Percentiles rank a stretch among this genome's conserved stretches.
Evolutionary conservation across 495 filamentous ascomycete species (phyloP).

Genomic region (Penicillium fimorum): DNA sequence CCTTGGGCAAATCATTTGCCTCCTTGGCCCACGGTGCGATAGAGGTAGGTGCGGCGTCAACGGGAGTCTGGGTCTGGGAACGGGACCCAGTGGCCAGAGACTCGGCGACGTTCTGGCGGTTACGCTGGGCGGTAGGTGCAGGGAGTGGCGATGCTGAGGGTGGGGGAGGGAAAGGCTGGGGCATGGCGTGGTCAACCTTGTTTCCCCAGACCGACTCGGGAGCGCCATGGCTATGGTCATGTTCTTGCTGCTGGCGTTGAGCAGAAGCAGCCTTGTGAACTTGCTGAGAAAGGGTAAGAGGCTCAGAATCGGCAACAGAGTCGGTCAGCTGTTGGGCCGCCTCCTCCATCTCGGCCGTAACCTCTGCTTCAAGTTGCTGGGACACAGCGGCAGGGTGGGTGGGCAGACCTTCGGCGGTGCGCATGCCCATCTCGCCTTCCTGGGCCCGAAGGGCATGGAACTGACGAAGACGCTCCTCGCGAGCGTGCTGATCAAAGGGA

Average conservation of each 20-base stretch:
- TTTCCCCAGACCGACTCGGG: conserved; percentile 56
- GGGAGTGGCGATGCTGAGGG: conserved; percentile 76
- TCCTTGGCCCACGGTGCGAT: conserved; percentile 96
- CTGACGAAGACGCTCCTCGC: conserved; percentile 60
- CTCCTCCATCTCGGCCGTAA: conserved; percentile 24
- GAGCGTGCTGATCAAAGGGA: conserved; percentile 51
- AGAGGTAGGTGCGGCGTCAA: conserved; percentile 60
- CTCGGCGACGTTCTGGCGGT: conserved; percentile 78
- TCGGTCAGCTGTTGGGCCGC: conserved; percentile 20
- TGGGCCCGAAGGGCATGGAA: conserved; percentile 60
- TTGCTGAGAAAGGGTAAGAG: conserved; percentile 78
- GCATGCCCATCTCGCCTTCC: conserved; percentile 47
- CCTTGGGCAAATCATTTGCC: conserved; percentile 70
- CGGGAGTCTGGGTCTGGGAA: conserved; percentile 72
- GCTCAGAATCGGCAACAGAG: conserved; percentile 27
- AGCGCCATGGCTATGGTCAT: conserved; percentile 40
- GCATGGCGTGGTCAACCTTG: conserved; percentile 61
- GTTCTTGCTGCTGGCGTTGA: conserved; percentile 58
- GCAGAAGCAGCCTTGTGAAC: conserved; percentile 75
- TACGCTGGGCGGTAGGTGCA: conserved; percentile 82
- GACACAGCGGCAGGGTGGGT: conserved; percentile 37
- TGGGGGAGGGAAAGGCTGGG: conserved; percentile 74
- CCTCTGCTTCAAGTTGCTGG: conserved; percentile 27
- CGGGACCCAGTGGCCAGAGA: conserved; percentile 68
- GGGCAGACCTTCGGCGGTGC: conserved; percentile 42